A percentile compares a stretch with the other conserved stretches of the same genome.
These are phyloP conservation scores for Emmonsiellopsis sp. DNA, from an alignment of 2,329 filamentous ascomycete genomes.

Conservation along the genomic window DNA sequence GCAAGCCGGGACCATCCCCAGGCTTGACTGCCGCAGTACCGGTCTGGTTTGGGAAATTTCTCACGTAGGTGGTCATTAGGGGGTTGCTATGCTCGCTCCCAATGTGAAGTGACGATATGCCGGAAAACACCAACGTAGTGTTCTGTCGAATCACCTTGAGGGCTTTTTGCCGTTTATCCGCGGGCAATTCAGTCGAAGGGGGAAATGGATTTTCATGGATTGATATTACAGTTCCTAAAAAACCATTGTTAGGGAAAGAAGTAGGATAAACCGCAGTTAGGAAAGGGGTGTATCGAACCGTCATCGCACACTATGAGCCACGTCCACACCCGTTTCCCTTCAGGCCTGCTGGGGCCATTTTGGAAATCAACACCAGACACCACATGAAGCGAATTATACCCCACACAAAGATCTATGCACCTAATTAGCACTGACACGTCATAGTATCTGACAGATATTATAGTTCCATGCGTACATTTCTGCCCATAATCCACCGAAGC, in stretches of 20 bases:
- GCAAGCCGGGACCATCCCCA: conserved; percentile 49
- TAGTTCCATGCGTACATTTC: conserved; percentile 41
- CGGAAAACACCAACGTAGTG: conserved; percentile 51
- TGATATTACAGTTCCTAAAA: conserved; percentile 56
- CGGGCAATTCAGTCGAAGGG: conserved; percentile 32
- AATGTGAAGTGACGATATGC: conserved; percentile 48
- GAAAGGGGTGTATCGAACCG: conserved; percentile 29
- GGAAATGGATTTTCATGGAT: conserved; percentile 54
- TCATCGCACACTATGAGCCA: conserved; percentile 64
- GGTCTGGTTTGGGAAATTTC: conserved; percentile 25
- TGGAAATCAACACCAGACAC: conserved; percentile 38
- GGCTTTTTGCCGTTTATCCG: conserved; percentile 20
- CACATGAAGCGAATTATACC: conserved; percentile 52
- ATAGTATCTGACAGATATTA: conserved; percentile 2
- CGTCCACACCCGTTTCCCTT: conserved; percentile 54
- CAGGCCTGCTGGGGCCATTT: conserved; percentile 30
- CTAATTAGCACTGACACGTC: conserved; percentile 14
- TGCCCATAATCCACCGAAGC: conserved; percentile 62
- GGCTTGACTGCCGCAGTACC: conserved; percentile 28
- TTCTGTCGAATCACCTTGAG: conserved; percentile 44
- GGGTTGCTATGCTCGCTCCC: conserved; percentile 39
- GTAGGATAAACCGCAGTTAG: not conserved
- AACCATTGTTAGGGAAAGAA: conserved; percentile 5
- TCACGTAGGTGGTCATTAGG: conserved; percentile 40
- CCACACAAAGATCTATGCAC: conserved; percentile 54